A percentile compares a stretch with the other conserved stretches of the same genome.
phyloP scores from a whole-genome alignment of 805 yeast species.

The Saccharomyces kudriavzevii region DNA sequence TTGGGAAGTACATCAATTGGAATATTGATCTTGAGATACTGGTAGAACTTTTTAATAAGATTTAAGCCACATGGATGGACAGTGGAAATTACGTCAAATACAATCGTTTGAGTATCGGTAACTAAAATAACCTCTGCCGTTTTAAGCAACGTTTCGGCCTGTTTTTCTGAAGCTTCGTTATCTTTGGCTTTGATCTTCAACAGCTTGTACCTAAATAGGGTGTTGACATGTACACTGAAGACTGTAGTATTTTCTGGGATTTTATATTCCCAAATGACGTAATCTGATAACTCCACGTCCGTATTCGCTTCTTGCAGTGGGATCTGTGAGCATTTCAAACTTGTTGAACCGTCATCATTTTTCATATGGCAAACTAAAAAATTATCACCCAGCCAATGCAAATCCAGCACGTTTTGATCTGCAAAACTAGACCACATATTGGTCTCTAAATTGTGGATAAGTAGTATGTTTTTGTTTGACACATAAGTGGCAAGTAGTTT shows the following conservation, averaged over 20 bases:
- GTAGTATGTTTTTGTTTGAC: slow-evolving; percentile 26
- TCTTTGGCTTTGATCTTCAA: slow-evolving; percentile 16
- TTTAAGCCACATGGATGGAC: slow-evolving; percentile 19
- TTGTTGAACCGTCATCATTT: slow-evolving; percentile 15
- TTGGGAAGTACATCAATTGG: slow-evolving; percentile 4
- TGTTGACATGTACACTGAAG: slow-evolving; percentile 17
- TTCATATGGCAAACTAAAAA: slow-evolving; percentile 23
- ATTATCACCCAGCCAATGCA: slow-evolving; percentile 29
- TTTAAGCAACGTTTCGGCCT: slow-evolving; percentile 16
- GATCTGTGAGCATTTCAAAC: slow-evolving; percentile 20
- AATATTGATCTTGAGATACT: slow-evolving; percentile 12
- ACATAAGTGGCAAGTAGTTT: slow-evolving; percentile 24
- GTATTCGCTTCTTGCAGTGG: slow-evolving; percentile 14
- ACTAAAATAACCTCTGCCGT: slow-evolving; percentile 26
- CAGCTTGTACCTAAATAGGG: slow-evolving; percentile 14
- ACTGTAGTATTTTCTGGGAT: slow-evolving; percentile 11
- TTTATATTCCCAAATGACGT: slow-evolving; percentile 23
- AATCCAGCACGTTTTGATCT: slow-evolving; percentile 18
- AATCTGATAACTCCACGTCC: slow-evolving; percentile 8
- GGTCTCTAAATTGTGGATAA: slow-evolving; percentile 24
- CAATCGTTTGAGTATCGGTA: slow-evolving; percentile 10
- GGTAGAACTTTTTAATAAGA: slow-evolving; percentile 18
- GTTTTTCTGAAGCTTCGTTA: slow-evolving; percentile 4
- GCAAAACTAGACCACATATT: slow-evolving; percentile 24
- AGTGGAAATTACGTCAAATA: slow-evolving; percentile 25